phyloP scores from a whole-genome alignment of 2,329 filamentous ascomycete species.

The Cadophora malorum region DNA sequence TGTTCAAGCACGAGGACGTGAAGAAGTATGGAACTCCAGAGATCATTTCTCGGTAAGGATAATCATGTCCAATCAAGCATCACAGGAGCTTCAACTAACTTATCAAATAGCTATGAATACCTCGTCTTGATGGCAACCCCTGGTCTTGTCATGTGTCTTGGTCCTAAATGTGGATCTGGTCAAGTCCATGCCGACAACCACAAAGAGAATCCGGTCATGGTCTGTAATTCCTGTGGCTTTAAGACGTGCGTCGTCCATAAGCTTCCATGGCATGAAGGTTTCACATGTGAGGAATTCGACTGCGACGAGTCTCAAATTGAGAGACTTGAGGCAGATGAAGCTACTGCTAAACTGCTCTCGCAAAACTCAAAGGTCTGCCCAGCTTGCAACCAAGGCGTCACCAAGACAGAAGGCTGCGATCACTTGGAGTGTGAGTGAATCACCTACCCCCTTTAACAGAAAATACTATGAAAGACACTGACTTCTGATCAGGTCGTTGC shows the following conservation, averaged over 20 bases:
- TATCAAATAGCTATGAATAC: conserved; percentile 29
- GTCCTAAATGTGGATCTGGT: conserved; percentile 30
- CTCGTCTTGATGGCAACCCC: conserved; percentile 26
- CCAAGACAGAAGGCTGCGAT: conserved; percentile 35
- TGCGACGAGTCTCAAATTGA: conserved; percentile 34
- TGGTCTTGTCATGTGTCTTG: conserved; percentile 34
- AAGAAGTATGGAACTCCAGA: conserved; percentile 27
- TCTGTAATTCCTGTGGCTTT: conserved; percentile 34
- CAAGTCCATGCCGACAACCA: conserved; percentile 30
- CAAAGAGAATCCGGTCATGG: conserved; percentile 32
- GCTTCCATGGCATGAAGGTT: conserved; percentile 38
- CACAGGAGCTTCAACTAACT: neutral
- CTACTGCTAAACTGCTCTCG: conserved; percentile 37
- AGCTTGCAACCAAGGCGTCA: conserved; percentile 34
- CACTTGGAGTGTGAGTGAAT: conserved; percentile 39
- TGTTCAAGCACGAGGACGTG: conserved; percentile 25
- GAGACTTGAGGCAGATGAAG: conserved; percentile 38
- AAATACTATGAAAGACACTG: neutral
- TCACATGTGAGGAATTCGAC: conserved; percentile 39
- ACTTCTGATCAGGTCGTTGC: conserved; percentile 30
- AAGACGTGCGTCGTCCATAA: conserved; percentile 36
- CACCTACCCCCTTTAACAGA: neutral
- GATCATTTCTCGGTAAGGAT: conserved; percentile 27
- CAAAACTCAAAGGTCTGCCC: conserved; percentile 35
- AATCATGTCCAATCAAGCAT: neutral